Percentiles rank a stretch among this genome's conserved stretches.
phyloP scores from a whole-genome alignment of 2,329 filamentous ascomycete genomes.

The Nemania sp. region DNA sequence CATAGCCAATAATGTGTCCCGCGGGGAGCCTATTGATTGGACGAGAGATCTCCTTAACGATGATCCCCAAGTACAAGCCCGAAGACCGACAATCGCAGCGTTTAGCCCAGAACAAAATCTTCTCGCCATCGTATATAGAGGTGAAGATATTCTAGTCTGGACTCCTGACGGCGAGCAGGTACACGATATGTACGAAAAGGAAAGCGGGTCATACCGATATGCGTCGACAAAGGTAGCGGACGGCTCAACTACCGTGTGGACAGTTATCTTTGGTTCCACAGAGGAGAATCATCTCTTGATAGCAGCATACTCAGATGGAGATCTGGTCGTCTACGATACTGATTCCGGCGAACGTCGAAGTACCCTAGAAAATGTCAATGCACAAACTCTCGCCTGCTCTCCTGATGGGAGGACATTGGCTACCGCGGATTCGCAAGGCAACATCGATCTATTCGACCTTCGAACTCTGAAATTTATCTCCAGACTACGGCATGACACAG shows the following conservation, averaged over 20 bases:
- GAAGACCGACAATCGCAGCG: constrained; percentile 24
- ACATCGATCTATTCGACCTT: constrained; percentile 37
- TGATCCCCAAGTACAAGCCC: constrained; percentile 7
- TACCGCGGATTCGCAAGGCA: constrained; percentile 31
- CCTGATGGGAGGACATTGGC: constrained; percentile 38
- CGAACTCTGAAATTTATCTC: constrained; percentile 27
- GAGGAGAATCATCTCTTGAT: constrained; percentile 29
- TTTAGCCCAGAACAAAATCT: constrained; percentile 26
- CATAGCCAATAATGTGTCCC: not conserved
- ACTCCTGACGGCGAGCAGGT: constrained; percentile 25
- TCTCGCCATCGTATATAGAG: constrained; percentile 35
- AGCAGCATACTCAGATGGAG: constrained; percentile 36
- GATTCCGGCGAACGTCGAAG: constrained; percentile 14
- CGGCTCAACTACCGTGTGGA: constrained; percentile 13
- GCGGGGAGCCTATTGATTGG: constrained; percentile 24
- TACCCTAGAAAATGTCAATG: constrained; percentile 14
- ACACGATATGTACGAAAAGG: constrained; percentile 32
- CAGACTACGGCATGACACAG: constrained; percentile 18
- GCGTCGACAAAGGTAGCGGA: constrained; percentile 15
- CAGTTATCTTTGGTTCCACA: constrained; percentile 30
- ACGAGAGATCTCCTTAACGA: constrained; percentile 23
- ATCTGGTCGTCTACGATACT: constrained; percentile 34
- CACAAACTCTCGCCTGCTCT: constrained; percentile 32
- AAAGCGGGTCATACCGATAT: constrained; percentile 27
- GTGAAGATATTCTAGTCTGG: constrained; percentile 34